Conservation (phyloP, 2,329 filamentous ascomycete species). For the Samsoniella hepiali region DNA sequence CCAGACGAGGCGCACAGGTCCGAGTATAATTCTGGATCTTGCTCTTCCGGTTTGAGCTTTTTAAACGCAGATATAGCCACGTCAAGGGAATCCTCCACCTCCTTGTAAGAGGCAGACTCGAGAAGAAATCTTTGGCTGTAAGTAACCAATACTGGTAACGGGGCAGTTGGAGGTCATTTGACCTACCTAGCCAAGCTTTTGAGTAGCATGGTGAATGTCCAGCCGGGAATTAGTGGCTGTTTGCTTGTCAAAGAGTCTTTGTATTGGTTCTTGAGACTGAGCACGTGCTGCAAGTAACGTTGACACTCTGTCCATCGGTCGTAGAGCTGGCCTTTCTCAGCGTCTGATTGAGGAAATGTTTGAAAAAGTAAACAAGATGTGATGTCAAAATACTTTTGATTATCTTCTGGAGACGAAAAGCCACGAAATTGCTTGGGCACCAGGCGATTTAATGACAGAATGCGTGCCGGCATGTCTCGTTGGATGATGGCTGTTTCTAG, state of each 20-base stretch:
- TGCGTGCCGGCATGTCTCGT: neutral
- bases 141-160: neutral
- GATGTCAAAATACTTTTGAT: neutral
- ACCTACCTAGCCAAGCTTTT: conserved; percentile 2
- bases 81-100: neutral
- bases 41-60: neutral
- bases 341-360: neutral
- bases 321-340: neutral
- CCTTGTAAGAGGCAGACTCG: conserved; percentile 1
- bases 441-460: neutral
- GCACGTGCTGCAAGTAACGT: conserved; percentile 2
- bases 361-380: neutral
- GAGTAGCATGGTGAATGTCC: neutral
- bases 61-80: neutral
- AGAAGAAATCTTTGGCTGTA: conserved; percentile 1
- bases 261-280: conserved; percentile 6
- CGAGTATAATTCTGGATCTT: neutral
- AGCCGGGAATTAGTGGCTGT: neutral
- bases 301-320: conserved; percentile 4
- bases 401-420: neutral
- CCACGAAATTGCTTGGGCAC: neutral
- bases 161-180: neutral
- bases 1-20: neutral
- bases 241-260: neutral
- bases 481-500: neutral